Percentiles rank a stretch among this genome's conserved stretches.
Conservation (phyloP, 1,284 basidiomycete species). For the Trametes hirsuta region DNA sequence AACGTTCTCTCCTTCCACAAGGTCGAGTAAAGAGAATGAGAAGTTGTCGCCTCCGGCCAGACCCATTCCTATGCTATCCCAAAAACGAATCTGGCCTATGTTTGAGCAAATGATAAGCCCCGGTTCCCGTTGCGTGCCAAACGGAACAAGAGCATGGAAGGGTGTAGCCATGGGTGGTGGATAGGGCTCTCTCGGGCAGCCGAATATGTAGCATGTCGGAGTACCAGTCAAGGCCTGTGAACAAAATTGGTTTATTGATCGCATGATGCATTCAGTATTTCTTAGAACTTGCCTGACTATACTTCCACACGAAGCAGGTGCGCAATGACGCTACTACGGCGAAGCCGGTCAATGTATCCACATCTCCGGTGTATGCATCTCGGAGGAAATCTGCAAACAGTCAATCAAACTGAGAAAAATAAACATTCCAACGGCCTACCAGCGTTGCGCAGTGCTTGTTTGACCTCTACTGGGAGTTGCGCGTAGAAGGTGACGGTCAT, state of each 20-base stretch:
- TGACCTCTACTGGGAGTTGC: conserved; percentile 71
- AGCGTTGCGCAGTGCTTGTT: conserved; percentile 67
- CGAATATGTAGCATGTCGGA: conserved; percentile 83
- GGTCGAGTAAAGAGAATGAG: conserved; percentile 51
- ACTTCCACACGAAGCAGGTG: conserved; percentile 84
- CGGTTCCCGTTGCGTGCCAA: conserved; percentile 70
- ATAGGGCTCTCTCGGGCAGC: conserved; percentile 52
- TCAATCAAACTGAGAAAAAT: background rate
- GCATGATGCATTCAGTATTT: background rate
- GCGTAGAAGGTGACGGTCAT: conserved; percentile 71
- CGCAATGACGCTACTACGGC: conserved; percentile 70
- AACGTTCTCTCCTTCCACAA: conserved; percentile 60
- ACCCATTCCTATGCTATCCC: conserved; percentile 81
- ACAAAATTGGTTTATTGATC: background rate
- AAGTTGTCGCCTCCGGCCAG: conserved; percentile 80
- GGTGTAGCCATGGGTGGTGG: conserved; percentile 52
- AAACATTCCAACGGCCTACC: conserved; percentile 43
- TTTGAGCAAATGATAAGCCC: conserved; percentile 73
- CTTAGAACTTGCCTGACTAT: conserved; percentile 60
- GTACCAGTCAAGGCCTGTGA: conserved; percentile 59
- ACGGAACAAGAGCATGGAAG: conserved; percentile 71
- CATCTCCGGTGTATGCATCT: conserved; percentile 68
- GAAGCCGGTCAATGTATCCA: conserved; percentile 73
- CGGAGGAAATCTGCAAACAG: conserved; percentile 60
- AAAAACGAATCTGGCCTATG: conserved; percentile 70